Evolutionary conservation across 2,329 filamentous ascomycete genomes (phyloP).

Genomic region (Cladosporium sp.): DNA sequence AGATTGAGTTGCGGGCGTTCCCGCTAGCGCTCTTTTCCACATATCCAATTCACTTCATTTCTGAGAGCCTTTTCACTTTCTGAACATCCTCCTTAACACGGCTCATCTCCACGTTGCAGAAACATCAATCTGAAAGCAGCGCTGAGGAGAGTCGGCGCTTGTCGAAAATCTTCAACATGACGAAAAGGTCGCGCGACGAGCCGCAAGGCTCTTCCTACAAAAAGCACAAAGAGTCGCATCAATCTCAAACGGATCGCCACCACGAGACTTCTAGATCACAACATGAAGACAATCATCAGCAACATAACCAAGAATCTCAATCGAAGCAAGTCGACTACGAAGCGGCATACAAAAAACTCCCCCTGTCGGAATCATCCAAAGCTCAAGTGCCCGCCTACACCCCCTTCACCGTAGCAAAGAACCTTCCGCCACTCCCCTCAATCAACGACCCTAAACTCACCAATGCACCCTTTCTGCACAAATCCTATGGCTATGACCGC

Average conservation of each 20-base stretch:
- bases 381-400: constrained; percentile 19
- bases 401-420: constrained; percentile 17
- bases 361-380: constrained; percentile 13
- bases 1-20: background rate
- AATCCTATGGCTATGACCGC: constrained; percentile 25
- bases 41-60: background rate
- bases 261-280: constrained; percentile 2
- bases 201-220: constrained; percentile 15
- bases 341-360: constrained; percentile 19
- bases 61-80: no score
- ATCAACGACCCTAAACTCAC: constrained; percentile 22
- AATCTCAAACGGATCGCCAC: background rate
- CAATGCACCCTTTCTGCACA: constrained; percentile 31
- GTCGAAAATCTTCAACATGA: constrained; percentile 12
- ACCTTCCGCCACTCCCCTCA: constrained; percentile 27
- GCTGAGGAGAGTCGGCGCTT: constrained; percentile 28
- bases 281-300: background rate
- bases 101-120: constrained; percentile 32
- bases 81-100: background rate
- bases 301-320: background rate
- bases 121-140: constrained; percentile 17
- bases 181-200: constrained; percentile 19
- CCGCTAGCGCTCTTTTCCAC: background rate
- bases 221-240: constrained; percentile 16
- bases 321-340: constrained; percentile 15